Percentiles rank a stretch among this genome's conserved stretches.
phyloP scores from a whole-genome alignment of 345 rosid genomes.

The Populus davidiana region DNA sequence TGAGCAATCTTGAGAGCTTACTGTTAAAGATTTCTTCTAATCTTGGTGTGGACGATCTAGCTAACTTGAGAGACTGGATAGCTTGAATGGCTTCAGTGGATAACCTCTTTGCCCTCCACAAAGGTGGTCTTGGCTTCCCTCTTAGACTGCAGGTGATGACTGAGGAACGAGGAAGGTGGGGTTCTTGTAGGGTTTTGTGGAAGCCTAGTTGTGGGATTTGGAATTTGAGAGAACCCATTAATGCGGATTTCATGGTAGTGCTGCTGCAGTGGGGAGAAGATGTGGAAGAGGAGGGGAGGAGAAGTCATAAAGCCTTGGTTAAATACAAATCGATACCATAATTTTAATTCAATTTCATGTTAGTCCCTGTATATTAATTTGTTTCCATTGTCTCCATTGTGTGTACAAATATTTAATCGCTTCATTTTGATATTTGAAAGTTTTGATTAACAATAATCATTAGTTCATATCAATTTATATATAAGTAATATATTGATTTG shows the following conservation, averaged over 20 bases:
- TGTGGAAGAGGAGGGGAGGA: no score
- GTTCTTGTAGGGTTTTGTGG: neutral
- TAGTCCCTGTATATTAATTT: no score
- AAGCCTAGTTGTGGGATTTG: slow-evolving; percentile 18
- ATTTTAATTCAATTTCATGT: no score
- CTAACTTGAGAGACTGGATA: slow-evolving; percentile 53
- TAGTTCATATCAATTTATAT: no score
- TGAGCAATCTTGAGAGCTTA: slow-evolving; percentile 51
- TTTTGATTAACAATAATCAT: no score
- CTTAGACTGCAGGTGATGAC: slow-evolving; percentile 44
- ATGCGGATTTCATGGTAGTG: neutral
- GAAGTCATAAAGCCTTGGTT: no score
- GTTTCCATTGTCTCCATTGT: no score
- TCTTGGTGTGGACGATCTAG: slow-evolving; percentile 40
- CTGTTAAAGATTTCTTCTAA: slow-evolving; percentile 25
- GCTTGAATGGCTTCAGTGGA: slow-evolving; percentile 60
- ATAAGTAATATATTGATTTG: no score
- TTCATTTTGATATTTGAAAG: no score
- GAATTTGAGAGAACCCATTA: slow-evolving; percentile 8
- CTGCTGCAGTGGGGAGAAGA: neutral
- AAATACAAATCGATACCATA: no score
- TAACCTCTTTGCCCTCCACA: slow-evolving; percentile 48
- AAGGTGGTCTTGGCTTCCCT: slow-evolving; percentile 26
- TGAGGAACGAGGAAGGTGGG: slow-evolving; percentile 3
- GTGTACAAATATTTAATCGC: no score